Base-by-base conservation (phyloP, 805 yeast genomes). In the Maudiozyma pseudohumilis region DNA sequence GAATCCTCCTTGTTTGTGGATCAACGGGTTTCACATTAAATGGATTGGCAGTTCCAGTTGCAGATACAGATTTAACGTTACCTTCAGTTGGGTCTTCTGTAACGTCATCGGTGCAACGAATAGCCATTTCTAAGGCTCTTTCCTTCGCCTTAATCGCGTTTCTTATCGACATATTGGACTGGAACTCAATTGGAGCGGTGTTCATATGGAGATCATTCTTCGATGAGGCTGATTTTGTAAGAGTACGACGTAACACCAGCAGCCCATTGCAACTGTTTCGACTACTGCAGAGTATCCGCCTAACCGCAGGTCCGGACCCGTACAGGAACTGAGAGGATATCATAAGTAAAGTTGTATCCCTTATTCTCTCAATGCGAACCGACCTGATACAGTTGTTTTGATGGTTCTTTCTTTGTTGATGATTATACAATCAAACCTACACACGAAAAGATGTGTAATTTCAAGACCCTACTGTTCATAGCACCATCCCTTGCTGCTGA, bases 21-120 rank as follows among this genome's bases (percentile, higher is more conserved):
- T 49, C 47, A 42, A 69, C 72, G 0, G 69, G 55, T 35, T 68
- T 69, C 3, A 80, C 79, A 29, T 69, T 62, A 50, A 80, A 81
- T 0, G 88, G 88, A 22, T 47, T 4, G 5, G 16, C 15, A 43
- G 1, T 50, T 38, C 17, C 17, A 6, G 16, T 20, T 26, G 29
- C 29, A 6, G 6, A 15, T 28, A 16, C 18, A n/a, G 18, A 19
- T 6, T 8, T 2, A 18, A 10, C 20, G 3, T 16, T 8, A 10
- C n/a, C 20, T n/a, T 31, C 21, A 13, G 20, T 21, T 6, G 21
- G 17, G 15, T 21, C 34, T n/a, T n/a, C n/a, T 4, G 34, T 31
- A 8, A 31, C 22, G 16, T 31, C 34, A 33, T 52, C 50, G 4
- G 63, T 55, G 33, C 64, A 53, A 27, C 64, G 56, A n/a, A 62